Base-by-base conservation (phyloP, 164 flowering plant genomes). In the Cinnamomum chago region DNA sequence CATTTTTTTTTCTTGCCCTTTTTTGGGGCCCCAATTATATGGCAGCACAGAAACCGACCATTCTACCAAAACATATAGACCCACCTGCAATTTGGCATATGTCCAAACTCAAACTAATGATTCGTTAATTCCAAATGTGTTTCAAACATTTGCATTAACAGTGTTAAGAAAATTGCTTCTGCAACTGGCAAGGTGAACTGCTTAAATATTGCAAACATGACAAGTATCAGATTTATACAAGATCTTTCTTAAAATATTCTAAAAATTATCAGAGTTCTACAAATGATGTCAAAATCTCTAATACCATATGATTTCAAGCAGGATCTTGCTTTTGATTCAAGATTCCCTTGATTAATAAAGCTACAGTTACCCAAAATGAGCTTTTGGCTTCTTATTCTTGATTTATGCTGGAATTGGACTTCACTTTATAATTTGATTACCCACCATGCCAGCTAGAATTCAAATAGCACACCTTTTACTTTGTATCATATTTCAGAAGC, bases 401-500 rank as follows among this genome's bases (percentile, higher is more conserved):
- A 67, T 67, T 67, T 67, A 28, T 25, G 50, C 50, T 17, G 13
- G 69, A 67, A 30, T 67, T 14, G 69, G 47, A 11, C 12, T 30
- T 64, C 17, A 17, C 47, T 67, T 67, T 15, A 66, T 25, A 18
- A 35, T 13, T 14, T 27, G 40, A 24, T 15, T 30, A 28, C 11
- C 7, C 67, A 27, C 50, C 22, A 15, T 55, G 60, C 3, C 13
- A 1, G 12, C 11, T 67, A 18, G 28, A 12, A 17, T 67, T 67
- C 47, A 28, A 30, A 28, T 28, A 13, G 17, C 28, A 27, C n/a
- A 30, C 18, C 28, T 28, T 23, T 30, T 28, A 35, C 25, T 4
- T 47, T 62, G 14, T 70, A 27, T 66, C 28, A 9, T 30, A 14
- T 73, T 73, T 71, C 82, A 76, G 80, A 80, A 87, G 96, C 79